phyloP scores from a whole-genome alignment of 2,329 filamentous ascomycete species.

The Elsinoe perseae region DNA sequence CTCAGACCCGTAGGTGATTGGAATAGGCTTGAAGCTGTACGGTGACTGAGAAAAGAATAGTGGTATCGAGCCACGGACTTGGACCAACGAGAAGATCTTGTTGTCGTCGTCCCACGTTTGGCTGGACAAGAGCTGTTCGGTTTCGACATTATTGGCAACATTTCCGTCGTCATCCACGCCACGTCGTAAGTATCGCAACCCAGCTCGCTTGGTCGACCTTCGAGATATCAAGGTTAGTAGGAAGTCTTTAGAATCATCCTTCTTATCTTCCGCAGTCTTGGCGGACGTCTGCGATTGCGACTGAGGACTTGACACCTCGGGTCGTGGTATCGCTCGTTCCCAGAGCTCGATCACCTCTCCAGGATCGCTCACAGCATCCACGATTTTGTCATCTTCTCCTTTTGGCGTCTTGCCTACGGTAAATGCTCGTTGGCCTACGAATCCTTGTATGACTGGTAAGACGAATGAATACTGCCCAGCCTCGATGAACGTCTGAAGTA shows the following conservation, averaged over 20 bases:
- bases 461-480: conserved; percentile 63
- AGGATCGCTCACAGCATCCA: conserved; percentile 23
- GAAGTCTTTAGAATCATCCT: conserved; percentile 40
- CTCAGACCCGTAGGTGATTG: conserved; percentile 70
- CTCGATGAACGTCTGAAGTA: conserved; percentile 66
- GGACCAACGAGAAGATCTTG: conserved; percentile 74
- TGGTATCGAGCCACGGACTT: conserved; percentile 84
- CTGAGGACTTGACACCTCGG: background rate
- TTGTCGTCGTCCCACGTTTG: conserved; percentile 54
- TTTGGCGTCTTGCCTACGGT: conserved; percentile 32
- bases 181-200: conserved; percentile 79
- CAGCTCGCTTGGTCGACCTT: conserved; percentile 75
- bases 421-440: conserved; percentile 80
- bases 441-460: conserved; percentile 85
- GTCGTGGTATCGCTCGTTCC: conserved; percentile 15
- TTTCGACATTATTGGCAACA: conserved; percentile 86
- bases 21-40: conserved; percentile 83
- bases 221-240: conserved; percentile 88
- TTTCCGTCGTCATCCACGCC: conserved; percentile 86
- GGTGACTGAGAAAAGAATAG: conserved; percentile 92
- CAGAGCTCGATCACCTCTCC: conserved; percentile 20
- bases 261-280: conserved; percentile 18
- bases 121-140: conserved; percentile 81
- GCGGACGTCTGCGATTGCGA: conserved; percentile 4
- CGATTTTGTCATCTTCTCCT: conserved; percentile 25